phyloP scores from a whole-genome alignment of 345 rosid species.

The Citrus medica region DNA sequence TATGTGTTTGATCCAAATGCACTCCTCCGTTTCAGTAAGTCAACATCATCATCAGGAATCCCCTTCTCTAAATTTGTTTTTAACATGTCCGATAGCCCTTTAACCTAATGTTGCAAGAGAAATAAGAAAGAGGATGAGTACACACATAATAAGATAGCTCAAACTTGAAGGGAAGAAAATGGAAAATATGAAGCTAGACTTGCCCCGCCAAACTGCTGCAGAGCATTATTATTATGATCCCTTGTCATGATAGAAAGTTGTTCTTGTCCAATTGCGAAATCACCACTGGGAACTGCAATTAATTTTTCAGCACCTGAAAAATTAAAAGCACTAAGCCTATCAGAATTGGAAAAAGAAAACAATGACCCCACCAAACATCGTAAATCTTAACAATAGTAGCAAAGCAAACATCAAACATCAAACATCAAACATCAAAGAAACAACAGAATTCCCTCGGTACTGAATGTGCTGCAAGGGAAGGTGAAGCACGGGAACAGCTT shows the following conservation, averaged over 20 bases:
- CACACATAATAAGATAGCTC: not conserved
- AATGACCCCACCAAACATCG: not conserved
- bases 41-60: slow-evolving; percentile 65
- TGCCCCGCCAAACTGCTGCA: slow-evolving; percentile 81
- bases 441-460: not conserved
- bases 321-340: slow-evolving; percentile 13
- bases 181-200: slow-evolving; percentile 22
- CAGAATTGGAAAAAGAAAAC: not conserved
- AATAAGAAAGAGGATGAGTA: not conserved
- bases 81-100: slow-evolving; percentile 56
- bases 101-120: slow-evolving; percentile 43
- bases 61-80: slow-evolving; percentile 82
- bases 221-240: slow-evolving; percentile 57
- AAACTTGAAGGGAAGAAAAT: slow-evolving; percentile 7
- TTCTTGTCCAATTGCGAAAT: slow-evolving; percentile 68
- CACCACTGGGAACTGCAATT: slow-evolving; percentile 39
- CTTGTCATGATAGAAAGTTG: slow-evolving; percentile 71
- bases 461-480: not conserved
- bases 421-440: not conserved
- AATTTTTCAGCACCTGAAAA: slow-evolving; percentile 32
- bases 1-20: slow-evolving; percentile 90
- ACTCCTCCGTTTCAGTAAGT: slow-evolving; percentile 54
- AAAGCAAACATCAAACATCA: not conserved
- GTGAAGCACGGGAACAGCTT: not conserved
- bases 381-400: not conserved